Percentiles rank a stretch among this genome's conserved stretches.
Conservation (phyloP, 1,284 basidiomycete species). For the Melampsora americana region DNA sequence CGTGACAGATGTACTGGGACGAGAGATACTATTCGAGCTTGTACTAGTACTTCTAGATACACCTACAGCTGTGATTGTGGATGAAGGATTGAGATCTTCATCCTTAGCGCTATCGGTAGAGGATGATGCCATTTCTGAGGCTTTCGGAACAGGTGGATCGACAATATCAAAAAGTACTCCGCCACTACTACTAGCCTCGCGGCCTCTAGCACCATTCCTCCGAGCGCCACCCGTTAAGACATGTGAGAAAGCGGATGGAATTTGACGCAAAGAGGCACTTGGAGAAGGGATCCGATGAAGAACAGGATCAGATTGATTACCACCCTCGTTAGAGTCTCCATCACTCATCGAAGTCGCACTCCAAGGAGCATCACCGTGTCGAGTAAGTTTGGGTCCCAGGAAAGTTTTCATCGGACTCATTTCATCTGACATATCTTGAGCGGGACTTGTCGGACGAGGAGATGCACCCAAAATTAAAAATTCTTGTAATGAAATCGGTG, state of each 20-base stretch:
- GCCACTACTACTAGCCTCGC: neutral
- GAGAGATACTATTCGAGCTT: constrained; percentile 7
- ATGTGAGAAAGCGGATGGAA: constrained; percentile 1
- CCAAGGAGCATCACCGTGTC: constrained; percentile 5
- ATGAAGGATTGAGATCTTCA: neutral
- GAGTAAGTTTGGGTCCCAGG: constrained; percentile 6
- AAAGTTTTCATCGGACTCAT: constrained; percentile 3
- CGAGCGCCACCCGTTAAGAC: neutral
- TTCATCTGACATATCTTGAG: neutral
- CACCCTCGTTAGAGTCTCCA: neutral
- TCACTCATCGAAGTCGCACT: neutral
- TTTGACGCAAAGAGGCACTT: neutral
- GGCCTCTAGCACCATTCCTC: neutral
- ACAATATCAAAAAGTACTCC: constrained; percentile 1
- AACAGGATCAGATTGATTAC: neutral
- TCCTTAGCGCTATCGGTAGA: neutral
- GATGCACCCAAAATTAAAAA: neutral
- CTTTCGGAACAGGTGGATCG: neutral
- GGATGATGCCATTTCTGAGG: neutral
- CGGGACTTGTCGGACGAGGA: neutral
- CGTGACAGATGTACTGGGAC: neutral
- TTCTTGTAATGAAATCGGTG: neutral
- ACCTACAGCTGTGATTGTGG: neutral
- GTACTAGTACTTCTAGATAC: neutral
- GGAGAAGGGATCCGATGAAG: neutral